A percentile compares a stretch with the other conserved stretches of the same genome.
phyloP scores from a whole-genome alignment of 1,139 yeast genomes.

The Blastobotrys serpentis region DNA sequence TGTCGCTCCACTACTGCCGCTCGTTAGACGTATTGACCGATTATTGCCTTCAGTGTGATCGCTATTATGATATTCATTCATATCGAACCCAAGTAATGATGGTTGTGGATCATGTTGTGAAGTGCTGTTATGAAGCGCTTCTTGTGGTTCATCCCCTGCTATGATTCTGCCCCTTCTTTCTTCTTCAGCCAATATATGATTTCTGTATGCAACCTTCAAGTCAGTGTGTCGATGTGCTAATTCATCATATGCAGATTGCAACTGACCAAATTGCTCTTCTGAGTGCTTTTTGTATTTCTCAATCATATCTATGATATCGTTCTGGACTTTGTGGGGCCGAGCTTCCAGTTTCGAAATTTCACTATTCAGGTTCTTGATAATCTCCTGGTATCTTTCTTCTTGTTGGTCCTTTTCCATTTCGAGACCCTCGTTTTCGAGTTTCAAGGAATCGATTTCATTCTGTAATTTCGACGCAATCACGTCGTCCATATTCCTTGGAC shows the following conservation, averaged over 20 bases:
- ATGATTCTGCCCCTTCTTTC: constrained; percentile 13
- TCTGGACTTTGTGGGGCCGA: constrained; percentile 17
- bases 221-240: constrained; percentile 25
- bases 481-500: neutral
- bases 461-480: constrained; percentile 8
- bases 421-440: constrained; percentile 18
- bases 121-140: neutral
- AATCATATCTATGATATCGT: constrained; percentile 21
- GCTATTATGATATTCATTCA: constrained; percentile 14
- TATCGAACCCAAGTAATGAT: constrained; percentile 25
- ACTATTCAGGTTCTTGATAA: constrained; percentile 23
- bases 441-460: constrained; percentile 14
- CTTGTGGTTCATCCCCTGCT: constrained; percentile 16
- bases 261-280: constrained; percentile 26
- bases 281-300: constrained; percentile 23
- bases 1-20: constrained; percentile 1
- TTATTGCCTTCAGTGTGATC: constrained; percentile 10
- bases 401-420: constrained; percentile 20
- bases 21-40: neutral
- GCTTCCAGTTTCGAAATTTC: constrained; percentile 21
- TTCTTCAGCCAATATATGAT: constrained; percentile 17
- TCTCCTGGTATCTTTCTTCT: constrained; percentile 18
- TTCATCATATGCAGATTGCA: constrained; percentile 29
- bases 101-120: constrained; percentile 15
- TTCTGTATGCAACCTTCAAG: constrained; percentile 24